Evolutionary conservation across 139 green algal genomes (phyloP).

Genomic region (Ostreobium quekettii): DNA sequence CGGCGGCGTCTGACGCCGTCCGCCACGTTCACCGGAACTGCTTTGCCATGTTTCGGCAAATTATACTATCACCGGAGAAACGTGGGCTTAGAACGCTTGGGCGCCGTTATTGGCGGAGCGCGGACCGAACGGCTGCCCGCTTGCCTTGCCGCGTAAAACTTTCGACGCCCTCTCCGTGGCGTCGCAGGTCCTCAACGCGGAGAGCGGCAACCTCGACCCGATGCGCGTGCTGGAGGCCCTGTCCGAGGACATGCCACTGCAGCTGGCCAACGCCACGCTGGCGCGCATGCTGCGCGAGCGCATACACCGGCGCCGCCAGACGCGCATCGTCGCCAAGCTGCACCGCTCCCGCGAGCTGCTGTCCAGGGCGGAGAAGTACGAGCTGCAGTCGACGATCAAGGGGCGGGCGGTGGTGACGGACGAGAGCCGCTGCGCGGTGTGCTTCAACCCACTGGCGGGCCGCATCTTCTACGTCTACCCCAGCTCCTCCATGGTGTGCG

Average conservation of each 20-base stretch:
- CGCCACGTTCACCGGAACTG: too few relatives aligned
- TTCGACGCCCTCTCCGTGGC: not conserved
- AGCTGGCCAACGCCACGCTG: constrained; percentile 39
- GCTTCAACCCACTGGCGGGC: constrained; percentile 19
- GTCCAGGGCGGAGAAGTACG: constrained; percentile 9
- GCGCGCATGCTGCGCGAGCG: constrained; percentile 47
- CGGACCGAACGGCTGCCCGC: too few relatives aligned
- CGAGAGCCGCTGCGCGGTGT: constrained; percentile 33
- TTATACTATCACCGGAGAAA: too few relatives aligned
- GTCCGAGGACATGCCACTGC: constrained; percentile 51
- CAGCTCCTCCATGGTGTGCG: constrained; percentile 31
- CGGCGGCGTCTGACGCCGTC: too few relatives aligned
- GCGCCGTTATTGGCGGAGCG: too few relatives aligned
- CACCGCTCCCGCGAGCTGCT: constrained; percentile 17
- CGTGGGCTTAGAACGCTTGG: too few relatives aligned
- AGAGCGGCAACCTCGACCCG: constrained; percentile 44
- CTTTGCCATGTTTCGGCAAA: too few relatives aligned
- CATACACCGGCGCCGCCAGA: constrained; percentile 48
- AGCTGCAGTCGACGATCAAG: not conserved
- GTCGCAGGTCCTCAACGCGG: constrained; percentile 40
- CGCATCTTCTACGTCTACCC: constrained; percentile 32
- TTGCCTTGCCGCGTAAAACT: too few relatives aligned
- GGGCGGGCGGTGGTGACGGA: constrained; percentile 27
- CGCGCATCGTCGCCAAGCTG: constrained; percentile 25
- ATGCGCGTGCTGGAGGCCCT: constrained; percentile 51